Evolutionary conservation across 148 eudicot species (phyloP).

Genomic region (Camellia lanceoleosa): DNA sequence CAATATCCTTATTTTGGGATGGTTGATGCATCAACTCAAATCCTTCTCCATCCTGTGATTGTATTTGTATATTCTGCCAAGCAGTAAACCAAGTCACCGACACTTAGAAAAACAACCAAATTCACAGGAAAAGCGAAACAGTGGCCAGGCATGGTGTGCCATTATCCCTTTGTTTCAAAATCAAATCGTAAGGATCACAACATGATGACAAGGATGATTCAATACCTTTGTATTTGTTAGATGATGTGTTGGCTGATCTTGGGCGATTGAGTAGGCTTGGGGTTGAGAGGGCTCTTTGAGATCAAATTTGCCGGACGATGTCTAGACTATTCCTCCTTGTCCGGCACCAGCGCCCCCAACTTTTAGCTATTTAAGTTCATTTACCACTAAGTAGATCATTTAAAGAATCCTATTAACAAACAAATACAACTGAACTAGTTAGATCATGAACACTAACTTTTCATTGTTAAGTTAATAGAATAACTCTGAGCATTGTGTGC

Average conservation of each 20-base stretch:
- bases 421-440: neutral
- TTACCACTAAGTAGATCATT: constrained; percentile 19
- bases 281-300: constrained; percentile 99
- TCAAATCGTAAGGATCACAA: neutral
- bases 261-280: constrained; percentile 58
- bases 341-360: constrained; percentile 94
- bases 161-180: neutral
- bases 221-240: constrained; percentile 70
- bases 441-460: constrained; percentile 45
- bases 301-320: constrained; percentile 83
- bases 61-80: constrained; percentile 48
- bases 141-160: too few species aligned
- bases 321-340: constrained; percentile 82
- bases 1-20: constrained; percentile 35
- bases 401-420: neutral
- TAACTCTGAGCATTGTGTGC: constrained; percentile 98
- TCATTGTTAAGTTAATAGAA: constrained; percentile 77
- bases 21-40: constrained; percentile 52
- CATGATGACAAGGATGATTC: neutral
- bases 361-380: constrained; percentile 58
- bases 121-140: neutral
- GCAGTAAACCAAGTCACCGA: neutral
- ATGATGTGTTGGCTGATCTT: constrained; percentile 82
- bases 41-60: constrained; percentile 40
- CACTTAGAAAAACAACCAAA: neutral